Evolutionary conservation across 2,329 filamentous ascomycete species (phyloP), one percentile per base, ranked within the genome.

Genomic region (Diaporthe aspalathi): DNA sequence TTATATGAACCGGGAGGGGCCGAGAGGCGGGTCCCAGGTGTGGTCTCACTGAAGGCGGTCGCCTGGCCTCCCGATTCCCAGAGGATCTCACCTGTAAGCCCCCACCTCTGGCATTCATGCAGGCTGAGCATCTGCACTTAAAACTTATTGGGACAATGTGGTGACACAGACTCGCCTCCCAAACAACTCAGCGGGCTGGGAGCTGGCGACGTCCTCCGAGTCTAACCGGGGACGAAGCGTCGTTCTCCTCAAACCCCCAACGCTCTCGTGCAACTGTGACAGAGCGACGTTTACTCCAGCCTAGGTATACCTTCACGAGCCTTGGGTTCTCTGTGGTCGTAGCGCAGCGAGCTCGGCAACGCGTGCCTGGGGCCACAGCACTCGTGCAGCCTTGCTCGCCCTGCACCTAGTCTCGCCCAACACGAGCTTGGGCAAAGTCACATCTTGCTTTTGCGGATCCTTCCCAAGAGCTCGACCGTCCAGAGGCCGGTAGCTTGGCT

Each of bases 371-470:
- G 35, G 35, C 29, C 38, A n/a, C n/a, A n/a, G n/a, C 38, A 56
- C 14, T 43, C n/a, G 67, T 65, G 49, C 56, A 68, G 71, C 68
- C 68, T 72, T 68, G 63, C 60, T 54, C 63, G 20, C 49, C 40
- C 71, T 70, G 71, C 71, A 63, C 62, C 62, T 72, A 71, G 62
- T 62, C 63, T 47, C 50, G 32, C 47, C 63, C 62, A 72, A 72
- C 71, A 72, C 68, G 71, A 71, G 71, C 53, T 71, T 65, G 70
- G 38, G 53, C 35, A 63, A 54, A 54, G 60, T 63, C 67, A 70
- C 22, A 29, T 67, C 43, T 66, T 52, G n/a, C 50, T 60, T 65
- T 70, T 50, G 43, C 32, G 27, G 29, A 71, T 60, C 52, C 52
- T 60, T 32, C 54, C 49, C 22, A 32, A 47, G 35, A 35, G 22